Base-by-base conservation (phyloP, 2,329 filamentous ascomycete genomes). In the Cryphonectria parasitica region DNA sequence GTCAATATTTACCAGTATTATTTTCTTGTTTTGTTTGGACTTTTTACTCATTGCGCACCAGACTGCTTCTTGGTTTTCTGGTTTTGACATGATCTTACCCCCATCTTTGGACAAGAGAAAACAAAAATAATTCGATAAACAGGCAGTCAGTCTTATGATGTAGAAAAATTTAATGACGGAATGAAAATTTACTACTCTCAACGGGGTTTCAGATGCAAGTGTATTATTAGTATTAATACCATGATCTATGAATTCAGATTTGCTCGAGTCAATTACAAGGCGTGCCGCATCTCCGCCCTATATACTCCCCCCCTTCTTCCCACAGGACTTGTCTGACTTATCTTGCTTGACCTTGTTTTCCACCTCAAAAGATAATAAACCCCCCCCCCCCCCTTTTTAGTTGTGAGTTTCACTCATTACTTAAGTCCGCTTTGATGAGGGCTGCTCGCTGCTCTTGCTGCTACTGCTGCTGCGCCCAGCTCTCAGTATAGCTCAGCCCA, bases 101-200 rank as follows among this genome's bases (percentile, higher is more conserved):
- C 17, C 49, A 65, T 45, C 31, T 64, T 62, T 56, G 54, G 45
- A 34, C 45, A 41, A 64, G 67, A 43, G 31, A 61, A 67, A 31
- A 63, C 19, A 49, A n/a, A 49, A 49, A n/a, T 8, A 19, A 49
- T 62, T 43, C 39, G 52, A 67, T 19, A 62, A 49, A n/a, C 22
- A 49, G 45, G n/a, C 58, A 64, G 36, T 39, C 36, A 39, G 36
- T n/a, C 56, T 45, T 25, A 67, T 49, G 67, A 64, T 67, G 68
- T 69, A 72, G 45, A 67, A 54, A 17, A 49, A 2, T 64, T 31
- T 67, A 60, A 69, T 63, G 68, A 71, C 6, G 13, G 15, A 56
- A 19, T 43, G 52, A 58, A 58, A 11, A 36, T 49, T 22, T 19
- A 28, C 34, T 58, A 2, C 15, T n/a, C 49, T 58, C 6, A 36